A percentile compares a stretch with the other conserved stretches of the same genome.
Evolutionary conservation across 164 flowering plant species (phyloP).

Genomic region (Chimonanthus salicifolius): DNA sequence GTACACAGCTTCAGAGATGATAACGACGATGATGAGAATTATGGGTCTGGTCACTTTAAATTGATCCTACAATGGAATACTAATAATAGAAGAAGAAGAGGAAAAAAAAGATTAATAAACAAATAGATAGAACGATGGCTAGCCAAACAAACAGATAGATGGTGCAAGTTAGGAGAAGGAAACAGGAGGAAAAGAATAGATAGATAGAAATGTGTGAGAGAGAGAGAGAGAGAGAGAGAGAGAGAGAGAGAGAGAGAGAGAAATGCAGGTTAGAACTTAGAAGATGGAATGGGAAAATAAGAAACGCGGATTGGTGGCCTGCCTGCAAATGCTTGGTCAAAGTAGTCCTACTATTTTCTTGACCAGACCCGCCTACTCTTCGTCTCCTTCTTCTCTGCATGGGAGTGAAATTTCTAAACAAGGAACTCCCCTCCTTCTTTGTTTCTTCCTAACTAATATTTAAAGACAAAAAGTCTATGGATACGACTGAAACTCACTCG

Average conservation of each 20-base stretch:
- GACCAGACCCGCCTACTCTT: background rate
- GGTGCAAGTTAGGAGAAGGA: too few species aligned
- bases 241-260: background rate
- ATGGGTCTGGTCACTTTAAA: background rate
- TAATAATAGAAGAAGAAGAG: background rate
- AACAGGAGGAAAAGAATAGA: background rate
- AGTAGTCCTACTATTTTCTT: background rate
- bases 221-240: background rate
- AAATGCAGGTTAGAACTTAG: background rate
- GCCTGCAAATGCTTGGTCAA: background rate
- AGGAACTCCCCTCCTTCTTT: background rate
- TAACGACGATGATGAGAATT: background rate
- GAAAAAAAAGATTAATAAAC: too few species aligned
- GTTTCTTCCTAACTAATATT: too few species aligned
- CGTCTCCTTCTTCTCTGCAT: background rate
- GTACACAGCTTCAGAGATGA: background rate
- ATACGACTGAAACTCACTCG: too few species aligned
- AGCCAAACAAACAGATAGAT: too few species aligned
- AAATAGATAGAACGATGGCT: too few species aligned
- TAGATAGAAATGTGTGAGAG: background rate
- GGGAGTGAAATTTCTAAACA: background rate
- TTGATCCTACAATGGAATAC: background rate
- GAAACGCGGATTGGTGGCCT: slow-evolving; percentile 1
- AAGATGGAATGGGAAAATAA: background rate
- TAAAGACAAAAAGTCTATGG: too few species aligned